Evolutionary conservation across 2,329 filamentous ascomycete genomes (phyloP).

Genomic region (Alternaria panax): DNA sequence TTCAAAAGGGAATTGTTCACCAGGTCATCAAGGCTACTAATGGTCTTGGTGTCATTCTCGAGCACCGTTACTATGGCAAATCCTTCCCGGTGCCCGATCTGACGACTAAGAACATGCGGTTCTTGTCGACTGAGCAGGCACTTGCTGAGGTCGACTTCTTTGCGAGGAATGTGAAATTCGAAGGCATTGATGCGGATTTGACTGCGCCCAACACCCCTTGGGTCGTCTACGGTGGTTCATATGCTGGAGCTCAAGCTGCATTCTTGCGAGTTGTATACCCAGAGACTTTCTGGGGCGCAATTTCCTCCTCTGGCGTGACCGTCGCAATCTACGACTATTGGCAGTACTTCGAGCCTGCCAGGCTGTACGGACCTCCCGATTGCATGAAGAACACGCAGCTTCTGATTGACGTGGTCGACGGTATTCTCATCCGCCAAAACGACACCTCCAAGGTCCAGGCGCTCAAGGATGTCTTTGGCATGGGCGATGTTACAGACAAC

Average conservation of each 20-base stretch:
- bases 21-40: conserved; percentile 70
- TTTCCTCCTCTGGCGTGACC: conserved; percentile 81
- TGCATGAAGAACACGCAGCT: conserved; percentile 72
- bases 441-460: conserved; percentile 51
- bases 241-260: conserved; percentile 80
- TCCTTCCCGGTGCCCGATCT: conserved; percentile 75
- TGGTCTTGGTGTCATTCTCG: conserved; percentile 80
- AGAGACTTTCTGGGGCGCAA: conserved; percentile 78
- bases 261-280: conserved; percentile 80
- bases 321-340: conserved; percentile 81
- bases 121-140: conserved; percentile 83
- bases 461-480: conserved; percentile 63
- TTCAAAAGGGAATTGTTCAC: conserved; percentile 79
- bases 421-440: conserved; percentile 61
- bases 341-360: conserved; percentile 66
- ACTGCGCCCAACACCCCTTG: conserved; percentile 72
- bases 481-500: conserved; percentile 57
- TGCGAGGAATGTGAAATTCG: conserved; percentile 73
- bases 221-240: conserved; percentile 84
- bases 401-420: conserved; percentile 65
- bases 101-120: conserved; percentile 74
- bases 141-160: conserved; percentile 85
- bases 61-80: conserved; percentile 86
- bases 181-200: conserved; percentile 71
- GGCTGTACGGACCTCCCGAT: conserved; percentile 63